These are phyloP conservation scores for Plectranthus barbatus DNA, from an alignment of 257 asterid species.

Conservation along the genomic window DNA sequence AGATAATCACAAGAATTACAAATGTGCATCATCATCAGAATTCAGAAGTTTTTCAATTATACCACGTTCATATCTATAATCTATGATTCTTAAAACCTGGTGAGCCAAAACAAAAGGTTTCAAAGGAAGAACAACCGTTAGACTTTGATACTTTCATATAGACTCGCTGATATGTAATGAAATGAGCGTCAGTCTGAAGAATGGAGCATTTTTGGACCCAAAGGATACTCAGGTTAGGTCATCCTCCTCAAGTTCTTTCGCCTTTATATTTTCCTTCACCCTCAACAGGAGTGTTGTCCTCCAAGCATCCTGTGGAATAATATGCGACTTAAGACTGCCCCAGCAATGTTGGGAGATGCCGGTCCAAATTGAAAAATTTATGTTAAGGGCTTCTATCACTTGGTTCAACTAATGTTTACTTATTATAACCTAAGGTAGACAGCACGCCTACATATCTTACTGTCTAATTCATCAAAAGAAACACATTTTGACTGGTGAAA, in stretches of 20 bases:
- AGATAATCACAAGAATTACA: neutral
- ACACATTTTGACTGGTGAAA: neutral
- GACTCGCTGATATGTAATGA: neutral
- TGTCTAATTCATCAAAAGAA: neutral
- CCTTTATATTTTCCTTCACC: slow-evolving; percentile 30
- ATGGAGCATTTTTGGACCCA: neutral
- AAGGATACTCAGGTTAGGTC: slow-evolving; percentile 27
- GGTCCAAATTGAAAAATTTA: neutral
- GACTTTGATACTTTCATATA: neutral
- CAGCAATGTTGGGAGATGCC: neutral
- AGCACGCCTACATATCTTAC: neutral
- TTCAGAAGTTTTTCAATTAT: neutral
- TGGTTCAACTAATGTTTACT: neutral
- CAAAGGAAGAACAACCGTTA: neutral
- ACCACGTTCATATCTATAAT: neutral
- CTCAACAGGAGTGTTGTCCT: slow-evolving; percentile 33
- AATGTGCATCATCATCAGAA: neutral
- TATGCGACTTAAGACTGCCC: neutral
- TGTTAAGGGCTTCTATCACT: neutral
- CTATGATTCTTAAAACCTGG: no score
- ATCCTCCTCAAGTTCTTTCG: slow-evolving; percentile 33
- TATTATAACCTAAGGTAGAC: neutral
- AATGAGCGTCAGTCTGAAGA: neutral
- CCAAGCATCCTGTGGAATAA: slow-evolving; percentile 25
- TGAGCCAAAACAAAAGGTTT: no score